phyloP scores from a whole-genome alignment of 192 early-diverging fungal genomes.

The Coemansia sp. region DNA sequence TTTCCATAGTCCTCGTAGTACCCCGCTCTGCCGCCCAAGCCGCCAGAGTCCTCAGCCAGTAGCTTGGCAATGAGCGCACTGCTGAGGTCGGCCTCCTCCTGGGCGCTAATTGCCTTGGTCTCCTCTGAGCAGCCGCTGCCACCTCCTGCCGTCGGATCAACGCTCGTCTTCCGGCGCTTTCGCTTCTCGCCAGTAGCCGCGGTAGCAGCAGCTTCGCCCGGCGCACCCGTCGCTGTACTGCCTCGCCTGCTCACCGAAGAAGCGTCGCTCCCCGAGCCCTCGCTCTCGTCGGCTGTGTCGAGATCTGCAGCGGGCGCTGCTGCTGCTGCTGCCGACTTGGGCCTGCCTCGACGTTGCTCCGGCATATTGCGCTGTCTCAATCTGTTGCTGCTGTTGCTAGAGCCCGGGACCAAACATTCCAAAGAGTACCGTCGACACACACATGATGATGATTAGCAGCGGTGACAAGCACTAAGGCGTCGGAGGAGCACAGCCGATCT shows the following conservation, averaged over 20 bases:
- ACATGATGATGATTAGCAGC: not conserved
- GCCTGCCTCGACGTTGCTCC: not conserved
- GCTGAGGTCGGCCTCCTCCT: slow-evolving; percentile 81
- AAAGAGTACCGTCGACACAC: not conserved
- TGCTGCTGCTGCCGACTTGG: not conserved
- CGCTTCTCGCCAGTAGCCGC: not conserved
- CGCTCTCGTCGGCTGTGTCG: not conserved
- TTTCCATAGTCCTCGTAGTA: slow-evolving; percentile 60
- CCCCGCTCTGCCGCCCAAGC: slow-evolving; percentile 52
- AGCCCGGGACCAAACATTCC: not conserved
- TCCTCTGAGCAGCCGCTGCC: slow-evolving; percentile 1
- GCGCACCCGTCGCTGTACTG: too few relatives aligned
- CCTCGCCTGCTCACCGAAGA: too few relatives aligned
- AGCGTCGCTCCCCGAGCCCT: not conserved
- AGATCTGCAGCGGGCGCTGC: not conserved
- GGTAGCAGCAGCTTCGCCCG: not conserved
- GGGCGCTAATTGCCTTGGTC: slow-evolving; percentile 56
- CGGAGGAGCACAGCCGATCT: not conserved
- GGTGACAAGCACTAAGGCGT: not conserved
- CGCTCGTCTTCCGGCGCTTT: not conserved
- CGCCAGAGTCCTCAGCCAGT: slow-evolving; percentile 69
- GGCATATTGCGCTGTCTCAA: not conserved
- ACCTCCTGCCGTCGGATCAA: not conserved
- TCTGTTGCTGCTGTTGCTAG: not conserved
- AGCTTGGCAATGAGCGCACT: slow-evolving; percentile 80